Evolutionary conservation across 2,329 filamentous ascomycete species (phyloP), one percentile per base, ranked within the genome.

Genomic region (Cercospora berteroae): DNA sequence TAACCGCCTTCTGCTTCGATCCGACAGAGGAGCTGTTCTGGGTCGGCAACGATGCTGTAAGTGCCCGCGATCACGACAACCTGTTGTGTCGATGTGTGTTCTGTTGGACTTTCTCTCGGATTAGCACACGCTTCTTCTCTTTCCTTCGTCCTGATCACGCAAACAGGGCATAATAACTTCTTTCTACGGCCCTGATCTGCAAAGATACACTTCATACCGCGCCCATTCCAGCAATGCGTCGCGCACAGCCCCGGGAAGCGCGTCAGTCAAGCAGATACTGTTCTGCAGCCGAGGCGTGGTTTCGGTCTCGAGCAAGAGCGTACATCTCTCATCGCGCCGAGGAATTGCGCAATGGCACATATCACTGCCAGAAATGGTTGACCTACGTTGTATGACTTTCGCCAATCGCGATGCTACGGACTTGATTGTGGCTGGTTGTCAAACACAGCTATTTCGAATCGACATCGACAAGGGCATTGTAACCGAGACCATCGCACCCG

Each of bases 321-420:
- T 98, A 12, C 95, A 99, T 80, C 92, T 97, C 85, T 89, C 93
- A n/a, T 85, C 88, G 68, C 87, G 95, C 64, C 88, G 92, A 70
- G 95, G 95, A 2, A 82, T 92, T 65, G 89, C 93, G 62, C 85
- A 95, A 82, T 98, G 95, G 94, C 93, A 97, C 79, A 84, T 97
- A 69, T 87, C 85, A 84, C 85, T 88, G 75, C 83, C 88, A 29
- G 90, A 90, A 65, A 96, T 98, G 90, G 88, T 86, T 70, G 92
- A 97, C 76, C 82, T 99, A 71, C 88, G 89, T 73, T 98, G 95
- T 80, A 98, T 98, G 93, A 94, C 91, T 78, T 97, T 96, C 77
- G 96, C 93, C 1, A 93, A 92, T 29, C 93, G 93, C 76, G 90
- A 90, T 8, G 92, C 91, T 27, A 86, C 87, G 13, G 91, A 96